Evolutionary conservation across 306 rosid species (phyloP), one percentile per base, ranked within the genome.

Genomic region (Fagus sylvatica): DNA sequence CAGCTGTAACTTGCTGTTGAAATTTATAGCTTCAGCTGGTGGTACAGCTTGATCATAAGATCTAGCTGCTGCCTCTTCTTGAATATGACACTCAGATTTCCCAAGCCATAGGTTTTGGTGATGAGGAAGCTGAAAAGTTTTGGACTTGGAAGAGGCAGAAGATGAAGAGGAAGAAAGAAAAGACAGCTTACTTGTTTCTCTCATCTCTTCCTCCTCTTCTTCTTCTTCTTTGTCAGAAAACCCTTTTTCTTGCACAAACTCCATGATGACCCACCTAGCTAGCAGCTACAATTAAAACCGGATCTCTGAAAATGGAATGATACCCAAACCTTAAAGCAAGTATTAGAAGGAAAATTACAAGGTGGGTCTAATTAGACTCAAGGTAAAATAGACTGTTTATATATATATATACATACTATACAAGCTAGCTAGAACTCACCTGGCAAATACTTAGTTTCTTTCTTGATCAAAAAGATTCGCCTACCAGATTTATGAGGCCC

Each of bases 221-320:
- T 77, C 88, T 41, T 81, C 91, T 34, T 85, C 88, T 62, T 80
- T 57, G 10, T 80, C 82, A 34, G 88, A 85, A 74, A 81, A 83
- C 17, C 79, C 85, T 75, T 85, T 87, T 69, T 79, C 90, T 80
- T 87, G 84, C 84, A 77, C 78, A 75, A 83, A 71, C 55, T 91
- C 94, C 94, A 87, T 87, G 78, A 74, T 34, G 30, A 43, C 60
- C 82, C 82, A 57, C 77, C 28, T 22, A 22, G 28, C 28, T 22
- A 22, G 28, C 28, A 22, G 28, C 28, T 22, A 22, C 28, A 22
- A 22, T 22, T 22, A 22, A 22, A 22, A 22, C 74, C 72, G 79
- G 85, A 88, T 86, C 86, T 77, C 15, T 54, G 22, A 7, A 22
- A 33, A 32, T 71, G 6, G 10, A 57, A 57, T 22, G 28, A 60